Evolutionary conservation across 1,139 yeast species (phyloP), one percentile per base, ranked within the genome.

Genomic region (Geotrichum cucujoidarum): DNA sequence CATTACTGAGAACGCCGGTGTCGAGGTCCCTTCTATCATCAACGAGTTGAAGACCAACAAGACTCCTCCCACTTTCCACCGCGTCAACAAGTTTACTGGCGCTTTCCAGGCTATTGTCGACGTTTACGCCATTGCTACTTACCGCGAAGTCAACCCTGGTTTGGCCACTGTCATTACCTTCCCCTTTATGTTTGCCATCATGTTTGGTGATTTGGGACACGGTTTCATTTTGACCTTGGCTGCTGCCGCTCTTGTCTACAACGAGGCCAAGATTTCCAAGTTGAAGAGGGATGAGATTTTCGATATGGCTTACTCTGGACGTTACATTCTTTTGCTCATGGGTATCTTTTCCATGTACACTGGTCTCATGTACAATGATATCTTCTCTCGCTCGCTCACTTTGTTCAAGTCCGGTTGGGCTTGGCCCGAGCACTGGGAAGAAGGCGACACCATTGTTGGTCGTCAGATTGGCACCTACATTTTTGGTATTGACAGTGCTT

Each of bases 171-270:
- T 90, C 41, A 83, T 92, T 33, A 92, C 99, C 0, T 92, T 92
- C 71, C 99, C 99, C 11, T 92, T 94, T 68, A 86, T 94, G 95
- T 92, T 92, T 71, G 97, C 98, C 25, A 86, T 92, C 59, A 92
- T 92, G 99, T 92, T 92, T 74, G 99, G 99, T 68, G 99, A 92
- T 70, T 70, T 92, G 49, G 99, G 99, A 4, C 99, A 92, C 68
- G 99, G 98, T 20, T 73, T 88, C 50, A 76, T 94, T 49, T 74
- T 94, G 61, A 71, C 81, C 45, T 65, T 86, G 56, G 90, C 88
- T 11, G 95, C 95, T 10, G 64, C 79, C 27, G 71, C 73, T 35
- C 71, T 92, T 56, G 90, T 92, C 13, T 58, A 76, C 40, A 83
- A 83, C 60, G 98, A 92, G 67, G 69, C 69, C 50, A 70, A 70